Evolutionary conservation across 1,139 yeast genomes (phyloP).

Genomic region (Hansenula anomala): DNA sequence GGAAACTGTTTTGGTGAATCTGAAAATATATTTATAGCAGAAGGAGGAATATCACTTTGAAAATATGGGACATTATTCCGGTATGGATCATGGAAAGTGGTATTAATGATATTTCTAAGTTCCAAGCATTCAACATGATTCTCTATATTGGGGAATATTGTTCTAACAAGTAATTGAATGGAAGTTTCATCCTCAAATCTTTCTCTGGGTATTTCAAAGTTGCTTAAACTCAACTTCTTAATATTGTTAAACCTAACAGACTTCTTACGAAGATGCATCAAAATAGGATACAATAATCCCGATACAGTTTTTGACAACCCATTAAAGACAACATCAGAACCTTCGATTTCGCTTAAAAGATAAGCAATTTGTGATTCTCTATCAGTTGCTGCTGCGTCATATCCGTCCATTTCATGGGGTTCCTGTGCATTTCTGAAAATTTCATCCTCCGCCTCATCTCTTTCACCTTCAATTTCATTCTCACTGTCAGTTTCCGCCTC

Average conservation of each 20-base stretch:
- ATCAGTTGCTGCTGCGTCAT: no score
- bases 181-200: neutral
- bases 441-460: slow-evolving; percentile 1
- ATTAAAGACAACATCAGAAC: neutral
- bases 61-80: no score
- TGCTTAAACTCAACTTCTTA: neutral
- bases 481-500: neutral
- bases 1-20: no score
- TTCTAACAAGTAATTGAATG: no score
- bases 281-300: no score
- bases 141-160: neutral
- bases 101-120: slow-evolving; percentile 1
- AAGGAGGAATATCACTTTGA: no score
- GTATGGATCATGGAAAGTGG: no score
- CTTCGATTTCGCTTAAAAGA: no score
- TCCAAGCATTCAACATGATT: neutral
- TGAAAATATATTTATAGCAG: no score
- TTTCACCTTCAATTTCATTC: neutral
- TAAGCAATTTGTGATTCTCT: no score
- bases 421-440: slow-evolving; percentile 2
- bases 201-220: neutral
- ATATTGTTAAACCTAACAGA: neutral
- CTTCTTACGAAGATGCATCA: no score
- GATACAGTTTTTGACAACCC: no score
- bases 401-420: neutral